Evolutionary conservation across 768 basidiomycete genomes (phyloP), one percentile per base, ranked within the genome.

Genomic region (Macrolepiota albuminosa): DNA sequence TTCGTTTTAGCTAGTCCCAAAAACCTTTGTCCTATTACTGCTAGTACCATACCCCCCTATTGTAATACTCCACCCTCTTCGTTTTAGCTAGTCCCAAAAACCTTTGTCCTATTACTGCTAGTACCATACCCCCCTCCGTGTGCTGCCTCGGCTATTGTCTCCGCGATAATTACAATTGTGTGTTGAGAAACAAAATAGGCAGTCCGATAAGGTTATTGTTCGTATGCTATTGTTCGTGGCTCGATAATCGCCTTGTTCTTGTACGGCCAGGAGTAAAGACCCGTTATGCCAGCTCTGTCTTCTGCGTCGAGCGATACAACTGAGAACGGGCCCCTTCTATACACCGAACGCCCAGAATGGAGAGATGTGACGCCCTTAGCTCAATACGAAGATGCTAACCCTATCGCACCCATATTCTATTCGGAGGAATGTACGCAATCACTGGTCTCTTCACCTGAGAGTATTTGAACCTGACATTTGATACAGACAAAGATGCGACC

Each of bases 371-470:
- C 73, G 4, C 93, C 95, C 0, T 67, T 95, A 14, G 77, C 84
- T 24, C 96, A 98, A 66, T 88, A 91, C 59, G 95, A 97, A 65
- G 83, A 79, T 21, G 71, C 82, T 36, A 82, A 84, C 61, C 90
- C 94, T 1, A 78, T 98, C 45, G 95, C 93, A 0, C 92, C 93
- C 2, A 98, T 99, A 71, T 86, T 95, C 69, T 99, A 99, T 69
- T 84, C 85, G 4, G 78, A 79, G 42, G 88, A 94, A 78, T 99
- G 96, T 95, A 58, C 69, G 91, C 80, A 46, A 49, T 62, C 34
- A 40, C 31, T 52, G 52, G 56, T 61, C 21, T 53, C 8, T 37
- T 56, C 26, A 37, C 45, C n/a, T 50, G 7, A 56, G 29, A 47
- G 43, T 49, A 34, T 11, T 16, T 3, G 10, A 43, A 39, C 10